Evolutionary conservation across 2,329 filamentous ascomycete species (phyloP), one percentile per base, ranked within the genome.

Genomic region (Pestalotiopsis fici): DNA sequence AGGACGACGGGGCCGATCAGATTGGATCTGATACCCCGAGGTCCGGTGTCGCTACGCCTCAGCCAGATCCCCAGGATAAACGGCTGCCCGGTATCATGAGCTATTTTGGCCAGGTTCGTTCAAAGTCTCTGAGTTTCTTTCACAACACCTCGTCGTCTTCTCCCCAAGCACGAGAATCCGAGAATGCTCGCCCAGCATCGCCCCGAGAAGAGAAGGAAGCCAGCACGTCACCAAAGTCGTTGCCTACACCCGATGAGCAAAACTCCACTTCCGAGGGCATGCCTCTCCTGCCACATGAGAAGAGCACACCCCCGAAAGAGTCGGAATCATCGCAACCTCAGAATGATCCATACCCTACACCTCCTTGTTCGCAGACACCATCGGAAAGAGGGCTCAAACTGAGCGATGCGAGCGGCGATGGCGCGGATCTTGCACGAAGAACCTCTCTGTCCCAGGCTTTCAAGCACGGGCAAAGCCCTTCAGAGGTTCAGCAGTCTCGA

Each of bases 81-180:
- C 92, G 96, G 83, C 87, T 97, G 78, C 96, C 96, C 74, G 93
- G 94, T 79, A 97, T 98, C 85, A 92, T 96, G 88, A 97, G 92
- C 86, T 98, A 96, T 87, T 97, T 98, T 88, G 92, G 92, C 85
- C 96, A 99, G 95, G 96, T 99, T 97, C 91, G 96, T 98, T 88
- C 88, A 87, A 89, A 88, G 85, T 89, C 90, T 90, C 87, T 88
- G 87, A 82, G 84, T 79, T 80, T 80, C 75, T 78, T 79, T 73
- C 63, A 39, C 11, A 80, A 77, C 74, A 74, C 78, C 73, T 76
- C 75, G 68, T 80, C 78, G 74, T 76, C 77, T 76, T 78, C 74
- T 71, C 75, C 78, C 78, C 75, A 80, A 79, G 74, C 79, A 77
- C 75, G 76, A 75, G 77, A 78, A 72, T 74, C 78, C 74, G 74